These are phyloP conservation scores for Limonium bicolor DNA, from an alignment of 148 eudicot genomes.

Conservation along the genomic window DNA sequence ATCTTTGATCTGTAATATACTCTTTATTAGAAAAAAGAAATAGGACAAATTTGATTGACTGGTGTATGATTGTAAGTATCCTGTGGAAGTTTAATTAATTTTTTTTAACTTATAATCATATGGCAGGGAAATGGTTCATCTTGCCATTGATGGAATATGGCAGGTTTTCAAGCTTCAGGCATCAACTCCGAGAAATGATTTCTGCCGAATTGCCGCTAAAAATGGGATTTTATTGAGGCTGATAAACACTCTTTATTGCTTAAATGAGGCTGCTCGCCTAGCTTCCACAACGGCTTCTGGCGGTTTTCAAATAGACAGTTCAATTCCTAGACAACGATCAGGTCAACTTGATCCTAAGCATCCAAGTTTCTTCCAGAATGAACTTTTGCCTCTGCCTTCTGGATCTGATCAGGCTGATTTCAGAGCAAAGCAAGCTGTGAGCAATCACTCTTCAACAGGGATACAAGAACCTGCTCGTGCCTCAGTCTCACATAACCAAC, in stretches of 20 bases:
- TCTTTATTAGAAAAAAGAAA: no score
- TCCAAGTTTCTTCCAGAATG: constrained; percentile 37
- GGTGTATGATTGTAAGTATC: no score
- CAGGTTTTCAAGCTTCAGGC: constrained; percentile 95
- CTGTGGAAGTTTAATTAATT: no score
- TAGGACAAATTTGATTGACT: no score
- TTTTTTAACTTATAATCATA: no score
- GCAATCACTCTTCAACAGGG: constrained; percentile 31
- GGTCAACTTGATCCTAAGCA: constrained; percentile 60
- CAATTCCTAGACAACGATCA: constrained; percentile 48
- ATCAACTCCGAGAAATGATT: constrained; percentile 83
- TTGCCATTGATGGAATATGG: constrained; percentile 99
- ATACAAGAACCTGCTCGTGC: constrained; percentile 32
- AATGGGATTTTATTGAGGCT: constrained; percentile 88
- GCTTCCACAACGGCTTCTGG: constrained; percentile 54
- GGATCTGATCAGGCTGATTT: constrained; percentile 49
- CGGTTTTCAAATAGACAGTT: constrained; percentile 53
- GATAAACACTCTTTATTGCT: constrained; percentile 72
- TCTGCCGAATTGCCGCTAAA: constrained; percentile 90
- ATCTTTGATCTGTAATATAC: no score
- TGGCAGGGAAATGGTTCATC: constrained; percentile 99
- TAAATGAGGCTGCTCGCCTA: constrained; percentile 88
- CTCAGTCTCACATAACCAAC: constrained; percentile 20
- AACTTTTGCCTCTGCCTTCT: constrained; percentile 16
- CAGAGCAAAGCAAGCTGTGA: constrained; percentile 27